These are phyloP conservation scores for Psophocarpus tetragonolobus DNA, from an alignment of 306 rosid genomes.

Conservation along the genomic window DNA sequence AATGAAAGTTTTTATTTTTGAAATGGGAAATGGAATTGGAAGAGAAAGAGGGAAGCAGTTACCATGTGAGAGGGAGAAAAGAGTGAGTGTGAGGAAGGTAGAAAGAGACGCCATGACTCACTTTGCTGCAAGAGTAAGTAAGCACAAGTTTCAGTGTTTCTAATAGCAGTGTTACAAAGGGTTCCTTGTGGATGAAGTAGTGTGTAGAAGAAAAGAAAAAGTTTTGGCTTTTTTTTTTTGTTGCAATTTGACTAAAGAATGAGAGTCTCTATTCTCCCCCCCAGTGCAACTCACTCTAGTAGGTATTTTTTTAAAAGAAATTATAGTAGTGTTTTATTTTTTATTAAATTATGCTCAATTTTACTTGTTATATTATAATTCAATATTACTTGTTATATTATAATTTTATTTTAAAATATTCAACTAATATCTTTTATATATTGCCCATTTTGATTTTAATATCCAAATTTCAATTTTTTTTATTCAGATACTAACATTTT, in stretches of 20 bases:
- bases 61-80: slow-evolving; percentile 44
- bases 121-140: not conserved
- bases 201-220: not conserved
- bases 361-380: too few species aligned
- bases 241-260: not conserved
- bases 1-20: too few species aligned
- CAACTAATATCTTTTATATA: too few species aligned
- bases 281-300: not conserved
- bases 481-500: too few species aligned
- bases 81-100: slow-evolving; percentile 2
- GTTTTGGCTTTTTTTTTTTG: not conserved
- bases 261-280: not conserved
- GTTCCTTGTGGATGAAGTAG: not conserved
- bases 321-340: too few species aligned
- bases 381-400: too few species aligned
- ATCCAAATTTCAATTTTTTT: too few species aligned
- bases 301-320: too few species aligned
- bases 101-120: slow-evolving; percentile 38
- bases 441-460: too few species aligned
- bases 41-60: not conserved
- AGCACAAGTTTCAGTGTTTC: not conserved
- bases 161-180: not conserved
- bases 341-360: too few species aligned
- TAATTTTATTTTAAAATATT: too few species aligned
- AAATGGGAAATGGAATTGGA: not conserved